These are phyloP conservation scores for Rhizophagus prolifer DNA, from an alignment of 192 early-diverging fungal species.

Conservation along the genomic window DNA sequence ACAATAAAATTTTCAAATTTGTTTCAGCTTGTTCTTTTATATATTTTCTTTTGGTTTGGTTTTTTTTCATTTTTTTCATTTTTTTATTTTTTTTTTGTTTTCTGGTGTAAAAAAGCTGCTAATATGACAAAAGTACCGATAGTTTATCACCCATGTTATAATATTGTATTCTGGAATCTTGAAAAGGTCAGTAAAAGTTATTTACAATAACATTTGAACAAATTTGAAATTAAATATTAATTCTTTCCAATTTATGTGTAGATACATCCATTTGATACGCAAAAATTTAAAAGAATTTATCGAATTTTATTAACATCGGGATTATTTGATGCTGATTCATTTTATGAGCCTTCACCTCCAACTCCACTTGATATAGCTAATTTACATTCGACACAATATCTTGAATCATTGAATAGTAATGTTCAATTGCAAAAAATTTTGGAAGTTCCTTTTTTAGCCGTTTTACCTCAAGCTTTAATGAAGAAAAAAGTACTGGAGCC, in stretches of 20 bases:
- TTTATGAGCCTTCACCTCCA: constrained; percentile 21
- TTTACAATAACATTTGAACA: background rate
- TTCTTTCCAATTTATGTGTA: background rate
- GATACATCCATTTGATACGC: constrained; percentile 27
- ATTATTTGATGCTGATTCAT: background rate
- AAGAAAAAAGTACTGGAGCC: constrained; percentile 25
- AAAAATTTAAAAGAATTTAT: constrained; percentile 28
- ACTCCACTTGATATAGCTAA: constrained; percentile 10
- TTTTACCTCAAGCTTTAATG: constrained; percentile 21
- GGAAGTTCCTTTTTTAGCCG: constrained; percentile 26
- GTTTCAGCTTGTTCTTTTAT: too few species aligned
- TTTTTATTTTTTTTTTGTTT: too few species aligned
- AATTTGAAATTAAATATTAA: background rate
- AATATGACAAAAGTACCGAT: constrained; percentile 22
- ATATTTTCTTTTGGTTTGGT: too few species aligned
- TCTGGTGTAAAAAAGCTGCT: too few species aligned
- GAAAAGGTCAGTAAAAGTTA: constrained; percentile 4
- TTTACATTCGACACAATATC: constrained; percentile 25
- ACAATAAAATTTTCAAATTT: too few species aligned
- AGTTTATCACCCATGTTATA: constrained; percentile 21
- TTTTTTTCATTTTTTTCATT: too few species aligned
- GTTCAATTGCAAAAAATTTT: constrained; percentile 14
- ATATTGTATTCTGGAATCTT: constrained; percentile 22
- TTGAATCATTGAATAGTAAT: constrained; percentile 22
- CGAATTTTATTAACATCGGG: constrained; percentile 4